Percentiles rank a stretch among this genome's conserved stretches.
Conservation (phyloP, 164 flowering plant species). For the Stephania japonica region DNA sequence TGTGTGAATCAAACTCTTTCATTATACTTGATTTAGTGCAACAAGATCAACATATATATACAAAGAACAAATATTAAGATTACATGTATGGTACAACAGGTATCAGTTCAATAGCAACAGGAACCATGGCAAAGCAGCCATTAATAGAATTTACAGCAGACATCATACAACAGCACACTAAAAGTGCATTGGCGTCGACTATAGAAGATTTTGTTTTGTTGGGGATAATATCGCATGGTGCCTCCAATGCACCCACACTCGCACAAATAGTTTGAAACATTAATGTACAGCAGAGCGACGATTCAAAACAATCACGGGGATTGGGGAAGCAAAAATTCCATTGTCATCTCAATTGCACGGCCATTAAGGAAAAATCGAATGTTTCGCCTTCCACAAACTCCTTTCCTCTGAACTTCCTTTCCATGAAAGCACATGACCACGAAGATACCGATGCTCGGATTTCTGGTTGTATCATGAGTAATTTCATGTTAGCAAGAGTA, state of each 20-base stretch:
- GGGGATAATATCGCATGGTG: background rate
- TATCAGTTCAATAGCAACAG: background rate
- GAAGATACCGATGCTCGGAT: background rate
- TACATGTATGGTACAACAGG: background rate
- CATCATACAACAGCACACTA: background rate
- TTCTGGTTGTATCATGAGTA: background rate
- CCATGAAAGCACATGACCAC: background rate
- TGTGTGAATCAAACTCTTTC: too few species aligned
- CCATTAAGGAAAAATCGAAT: background rate
- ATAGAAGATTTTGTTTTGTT: background rate
- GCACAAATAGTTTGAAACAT: background rate
- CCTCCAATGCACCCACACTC: background rate
- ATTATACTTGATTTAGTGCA: too few species aligned
- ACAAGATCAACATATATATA: background rate
- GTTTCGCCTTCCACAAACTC: background rate
- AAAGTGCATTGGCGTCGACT: background rate
- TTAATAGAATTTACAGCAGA: background rate
- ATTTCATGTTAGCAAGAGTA: background rate
- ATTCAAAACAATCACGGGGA: background rate
- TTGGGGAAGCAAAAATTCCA: background rate
- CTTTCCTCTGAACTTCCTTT: background rate
- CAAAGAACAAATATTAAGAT: background rate
- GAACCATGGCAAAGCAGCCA: background rate
- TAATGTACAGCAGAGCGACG: background rate
- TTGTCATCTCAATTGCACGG: background rate